Percentiles rank a stretch among this genome's conserved stretches.
phyloP scores from a whole-genome alignment of 352 stramenopile species.

The Phytophthora aleatoria region DNA sequence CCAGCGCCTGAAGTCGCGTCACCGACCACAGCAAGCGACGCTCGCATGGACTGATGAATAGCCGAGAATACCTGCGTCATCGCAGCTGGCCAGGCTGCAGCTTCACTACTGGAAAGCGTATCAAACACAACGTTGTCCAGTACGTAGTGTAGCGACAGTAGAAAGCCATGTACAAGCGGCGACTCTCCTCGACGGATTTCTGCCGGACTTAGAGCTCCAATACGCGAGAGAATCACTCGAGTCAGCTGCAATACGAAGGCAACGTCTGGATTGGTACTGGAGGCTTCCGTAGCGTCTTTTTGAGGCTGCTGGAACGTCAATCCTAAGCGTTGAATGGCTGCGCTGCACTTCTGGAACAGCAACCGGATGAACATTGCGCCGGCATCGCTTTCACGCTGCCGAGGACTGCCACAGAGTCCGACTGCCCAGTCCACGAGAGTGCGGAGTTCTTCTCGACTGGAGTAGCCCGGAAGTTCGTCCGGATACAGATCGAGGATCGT shows the following conservation, averaged over 20 bases:
- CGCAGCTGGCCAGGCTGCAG: slow-evolving; percentile 47
- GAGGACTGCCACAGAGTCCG: slow-evolving; percentile 69
- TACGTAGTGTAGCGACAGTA: slow-evolving; percentile 80
- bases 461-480: slow-evolving; percentile 63
- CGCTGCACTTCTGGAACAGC: slow-evolving; percentile 68
- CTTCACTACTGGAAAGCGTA: slow-evolving; percentile 27
- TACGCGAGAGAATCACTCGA: slow-evolving; percentile 49
- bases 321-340: slow-evolving; percentile 44
- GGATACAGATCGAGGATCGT: slow-evolving; percentile 76
- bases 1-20: slow-evolving; percentile 73
- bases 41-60: slow-evolving; percentile 65
- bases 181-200: slow-evolving; percentile 53
- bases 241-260: slow-evolving; percentile 67
- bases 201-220: slow-evolving; percentile 34
- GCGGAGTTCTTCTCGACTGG: slow-evolving; percentile 41
- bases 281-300: slow-evolving; percentile 5
- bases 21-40: slow-evolving; percentile 72
- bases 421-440: slow-evolving; percentile 73
- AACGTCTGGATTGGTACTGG: slow-evolving; percentile 31
- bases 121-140: slow-evolving; percentile 65
- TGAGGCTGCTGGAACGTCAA: slow-evolving; percentile 39
- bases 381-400: slow-evolving; percentile 84
- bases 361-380: slow-evolving; percentile 87
- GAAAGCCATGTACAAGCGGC: slow-evolving; percentile 74
- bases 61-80: slow-evolving; percentile 56